Conservation (phyloP, 495 filamentous ascomycete species). For the Xylaria acuta region DNA sequence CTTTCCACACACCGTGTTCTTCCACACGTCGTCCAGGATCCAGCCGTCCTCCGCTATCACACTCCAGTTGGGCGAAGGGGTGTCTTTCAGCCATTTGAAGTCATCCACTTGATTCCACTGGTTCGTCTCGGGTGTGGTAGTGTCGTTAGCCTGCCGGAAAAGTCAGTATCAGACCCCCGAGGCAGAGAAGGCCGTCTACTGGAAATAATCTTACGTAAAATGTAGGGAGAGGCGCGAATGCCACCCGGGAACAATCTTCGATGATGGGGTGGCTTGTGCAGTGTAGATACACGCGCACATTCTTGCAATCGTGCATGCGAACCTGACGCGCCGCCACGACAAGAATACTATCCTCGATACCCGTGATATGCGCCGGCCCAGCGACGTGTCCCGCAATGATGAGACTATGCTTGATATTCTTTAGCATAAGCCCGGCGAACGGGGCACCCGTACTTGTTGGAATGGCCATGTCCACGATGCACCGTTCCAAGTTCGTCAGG, state of each 20-base stretch:
- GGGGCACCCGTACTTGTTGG: constrained; percentile 66
- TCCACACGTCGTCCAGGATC: constrained; percentile 71
- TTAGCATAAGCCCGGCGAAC: constrained; percentile 77
- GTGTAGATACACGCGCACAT: constrained; percentile 82
- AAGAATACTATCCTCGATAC: constrained; percentile 72
- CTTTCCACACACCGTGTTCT: constrained; percentile 68
- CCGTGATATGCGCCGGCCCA: constrained; percentile 83
- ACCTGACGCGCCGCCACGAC: constrained; percentile 82
- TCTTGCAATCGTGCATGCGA: constrained; percentile 83
- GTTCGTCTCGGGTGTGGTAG: constrained; percentile 54
- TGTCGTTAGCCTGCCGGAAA: constrained; percentile 40
- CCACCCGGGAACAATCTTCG: constrained; percentile 79
- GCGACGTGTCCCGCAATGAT: constrained; percentile 78
- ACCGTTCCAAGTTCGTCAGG: constrained; percentile 71
- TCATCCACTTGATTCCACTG: constrained; percentile 91
- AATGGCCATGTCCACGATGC: constrained; percentile 79
- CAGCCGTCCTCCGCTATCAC: constrained; percentile 66
- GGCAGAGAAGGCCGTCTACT: too few species aligned
- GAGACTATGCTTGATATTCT: constrained; percentile 69
- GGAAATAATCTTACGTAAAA: constrained; percentile 61
- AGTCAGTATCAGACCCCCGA: neutral
- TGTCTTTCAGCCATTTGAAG: constrained; percentile 93
- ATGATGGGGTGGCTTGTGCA: constrained; percentile 89
- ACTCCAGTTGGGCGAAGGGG: constrained; percentile 88
- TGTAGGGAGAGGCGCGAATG: constrained; percentile 77